A percentile compares a stretch with the other conserved stretches of the same genome.
These are phyloP conservation scores for Fragaria nilgerrensis DNA, from an alignment of 306 rosid genomes.

Conservation along the genomic window DNA sequence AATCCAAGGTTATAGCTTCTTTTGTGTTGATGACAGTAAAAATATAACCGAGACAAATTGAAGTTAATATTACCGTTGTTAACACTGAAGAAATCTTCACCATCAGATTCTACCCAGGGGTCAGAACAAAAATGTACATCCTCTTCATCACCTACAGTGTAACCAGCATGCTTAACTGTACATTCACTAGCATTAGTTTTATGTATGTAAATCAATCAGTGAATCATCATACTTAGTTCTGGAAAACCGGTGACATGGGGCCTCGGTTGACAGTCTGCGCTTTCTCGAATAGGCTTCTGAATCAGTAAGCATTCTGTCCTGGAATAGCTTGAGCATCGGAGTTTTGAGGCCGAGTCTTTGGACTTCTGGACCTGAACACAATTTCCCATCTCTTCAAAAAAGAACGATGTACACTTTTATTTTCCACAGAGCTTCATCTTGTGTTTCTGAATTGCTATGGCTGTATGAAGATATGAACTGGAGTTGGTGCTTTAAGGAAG, in stretches of 20 bases:
- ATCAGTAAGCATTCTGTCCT: conserved; percentile 2
- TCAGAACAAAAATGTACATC: conserved; percentile 39
- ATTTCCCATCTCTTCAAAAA: conserved; percentile 28
- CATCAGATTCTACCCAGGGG: conserved; percentile 39
- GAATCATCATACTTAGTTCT: conserved; percentile 18
- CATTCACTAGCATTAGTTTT: neutral
- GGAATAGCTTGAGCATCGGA: conserved; percentile 24
- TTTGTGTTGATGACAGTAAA: neutral
- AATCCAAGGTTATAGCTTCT: neutral
- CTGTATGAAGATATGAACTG: neutral
- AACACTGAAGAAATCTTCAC: conserved; percentile 50
- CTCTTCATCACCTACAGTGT: conserved; percentile 28
- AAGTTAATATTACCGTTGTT: conserved; percentile 36
- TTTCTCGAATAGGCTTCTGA: conserved; percentile 14
- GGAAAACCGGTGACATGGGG: conserved; percentile 17
- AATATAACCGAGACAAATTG: neutral
- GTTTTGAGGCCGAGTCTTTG: conserved; percentile 17
- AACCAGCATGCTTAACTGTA: neutral
- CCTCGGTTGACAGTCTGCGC: neutral
- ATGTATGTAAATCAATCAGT: neutral
- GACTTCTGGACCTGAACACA: conserved; percentile 28
- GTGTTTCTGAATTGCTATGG: neutral
- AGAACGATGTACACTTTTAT: neutral
- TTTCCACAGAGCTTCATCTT: conserved; percentile 6
- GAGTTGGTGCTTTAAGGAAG: conserved; percentile 6